phyloP scores from a whole-genome alignment of 164 flowering plant genomes.

The Nymphaea colorata region DNA sequence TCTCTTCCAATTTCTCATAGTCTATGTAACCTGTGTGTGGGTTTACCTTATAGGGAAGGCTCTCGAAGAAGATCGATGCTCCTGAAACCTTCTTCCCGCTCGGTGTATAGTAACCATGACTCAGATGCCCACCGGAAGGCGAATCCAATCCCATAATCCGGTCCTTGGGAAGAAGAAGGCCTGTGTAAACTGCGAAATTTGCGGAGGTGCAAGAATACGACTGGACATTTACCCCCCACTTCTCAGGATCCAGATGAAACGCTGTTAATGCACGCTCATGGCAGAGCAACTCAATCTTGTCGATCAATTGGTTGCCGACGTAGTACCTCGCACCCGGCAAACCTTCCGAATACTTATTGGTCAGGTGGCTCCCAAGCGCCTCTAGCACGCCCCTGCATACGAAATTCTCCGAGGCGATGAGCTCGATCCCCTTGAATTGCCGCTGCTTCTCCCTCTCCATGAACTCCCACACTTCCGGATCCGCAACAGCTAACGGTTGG shows the following conservation, averaged over 20 bases:
- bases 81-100: constrained; percentile 64
- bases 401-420: constrained; percentile 72
- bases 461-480: constrained; percentile 40
- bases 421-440: constrained; percentile 52
- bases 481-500: constrained; percentile 32
- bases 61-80: constrained; percentile 69
- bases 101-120: constrained; percentile 66
- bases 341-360: constrained; percentile 78
- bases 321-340: constrained; percentile 69
- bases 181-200: constrained; percentile 72
- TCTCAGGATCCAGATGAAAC: constrained; percentile 44
- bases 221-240: constrained; percentile 91
- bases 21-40: constrained; percentile 68
- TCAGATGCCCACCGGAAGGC: constrained; percentile 76
- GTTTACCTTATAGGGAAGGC: constrained; percentile 64
- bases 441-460: constrained; percentile 59
- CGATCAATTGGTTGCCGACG: constrained; percentile 62
- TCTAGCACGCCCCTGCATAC: constrained; percentile 69
- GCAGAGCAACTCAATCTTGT: constrained; percentile 61
- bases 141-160: constrained; percentile 85
- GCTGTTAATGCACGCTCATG: constrained; percentile 54
- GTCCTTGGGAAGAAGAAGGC: constrained; percentile 58
- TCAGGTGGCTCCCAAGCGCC: constrained; percentile 59
- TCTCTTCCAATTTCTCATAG: constrained; percentile 77
- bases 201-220: constrained; percentile 80